phyloP scores from a whole-genome alignment of 352 stramenopile genomes.

The Phytopythium kandeliae region DNA sequence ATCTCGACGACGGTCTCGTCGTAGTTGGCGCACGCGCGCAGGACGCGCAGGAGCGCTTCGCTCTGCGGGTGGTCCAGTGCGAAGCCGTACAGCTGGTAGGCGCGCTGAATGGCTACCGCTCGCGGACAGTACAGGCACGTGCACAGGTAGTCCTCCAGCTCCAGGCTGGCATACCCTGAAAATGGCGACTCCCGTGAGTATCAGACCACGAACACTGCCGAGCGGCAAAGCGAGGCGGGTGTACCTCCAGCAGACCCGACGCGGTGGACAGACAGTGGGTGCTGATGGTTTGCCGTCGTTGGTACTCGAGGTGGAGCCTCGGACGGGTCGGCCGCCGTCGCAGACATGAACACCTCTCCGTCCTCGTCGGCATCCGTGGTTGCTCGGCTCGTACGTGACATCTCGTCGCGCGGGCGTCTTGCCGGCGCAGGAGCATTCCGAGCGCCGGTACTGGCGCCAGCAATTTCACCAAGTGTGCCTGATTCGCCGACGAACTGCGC shows the following conservation, averaged over 20 bases:
- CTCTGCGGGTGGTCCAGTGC: conserved; percentile 24
- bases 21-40: conserved; percentile 62
- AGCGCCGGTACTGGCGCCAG: not conserved
- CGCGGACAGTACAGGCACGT: conserved; percentile 57
- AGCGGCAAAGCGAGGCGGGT: not conserved
- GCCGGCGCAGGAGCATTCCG: not conserved
- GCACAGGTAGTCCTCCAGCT: conserved; percentile 56
- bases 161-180: not conserved
- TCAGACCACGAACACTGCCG: not conserved
- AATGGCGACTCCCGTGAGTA: no score
- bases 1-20: conserved; percentile 53
- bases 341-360: not conserved
- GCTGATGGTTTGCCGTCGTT: conserved; percentile 2
- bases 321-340: not conserved
- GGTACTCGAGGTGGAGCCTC: not conserved
- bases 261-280: conserved; percentile 1
- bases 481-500: conserved; percentile 12
- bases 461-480: not conserved
- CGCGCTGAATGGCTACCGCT: conserved; percentile 35
- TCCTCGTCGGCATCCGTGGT: not conserved
- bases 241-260: not conserved
- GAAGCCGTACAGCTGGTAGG: conserved; percentile 36
- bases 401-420: not conserved
- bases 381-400: not conserved
- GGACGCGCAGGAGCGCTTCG: conserved; percentile 35